Percentiles rank a stretch among this genome's conserved stretches.
Conservation (phyloP, 805 yeast species). For the Sugiyamaella marilandica region DNA sequence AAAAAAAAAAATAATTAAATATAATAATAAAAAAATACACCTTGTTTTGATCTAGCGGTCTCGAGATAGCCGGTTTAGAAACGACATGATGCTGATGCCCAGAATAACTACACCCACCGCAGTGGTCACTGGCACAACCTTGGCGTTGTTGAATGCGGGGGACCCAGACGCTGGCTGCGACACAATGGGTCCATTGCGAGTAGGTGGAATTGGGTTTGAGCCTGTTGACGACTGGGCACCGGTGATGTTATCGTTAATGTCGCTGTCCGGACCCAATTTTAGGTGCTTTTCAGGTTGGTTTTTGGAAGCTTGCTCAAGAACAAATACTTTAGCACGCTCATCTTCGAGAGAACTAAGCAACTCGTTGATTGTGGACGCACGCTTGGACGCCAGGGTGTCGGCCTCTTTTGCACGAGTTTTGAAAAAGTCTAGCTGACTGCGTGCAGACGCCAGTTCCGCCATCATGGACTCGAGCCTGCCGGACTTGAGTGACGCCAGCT, state of each 20-base stretch:
- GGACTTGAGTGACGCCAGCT: not conserved
- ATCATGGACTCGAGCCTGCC: not conserved
- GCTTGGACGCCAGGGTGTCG: not conserved
- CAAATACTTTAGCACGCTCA: not conserved
- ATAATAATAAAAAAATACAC: not conserved
- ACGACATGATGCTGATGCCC: conserved; percentile 20
- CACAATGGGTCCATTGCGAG: not conserved
- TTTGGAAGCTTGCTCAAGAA: not conserved
- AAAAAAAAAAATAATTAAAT: too few species aligned
- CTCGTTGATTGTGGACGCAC: not conserved
- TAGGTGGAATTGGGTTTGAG: not conserved
- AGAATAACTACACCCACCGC: conserved; percentile 21
- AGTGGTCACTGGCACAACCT: conserved; percentile 16
- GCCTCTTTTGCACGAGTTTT: not conserved
- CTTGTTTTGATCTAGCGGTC: conserved; percentile 3
- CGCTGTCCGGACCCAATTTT: not conserved
- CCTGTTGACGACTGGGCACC: not conserved
- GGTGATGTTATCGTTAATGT: not conserved
- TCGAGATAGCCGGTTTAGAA: conserved; percentile 12
- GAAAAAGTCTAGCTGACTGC: not conserved
- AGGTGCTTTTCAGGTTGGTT: not conserved
- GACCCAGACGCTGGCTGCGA: not conserved
- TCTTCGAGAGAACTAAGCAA: not conserved
- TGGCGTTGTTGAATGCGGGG: not conserved
- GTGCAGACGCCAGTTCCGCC: conserved; percentile 1